Conservation (phyloP, 768 basidiomycete genomes). For the Auricularia cornea region DNA sequence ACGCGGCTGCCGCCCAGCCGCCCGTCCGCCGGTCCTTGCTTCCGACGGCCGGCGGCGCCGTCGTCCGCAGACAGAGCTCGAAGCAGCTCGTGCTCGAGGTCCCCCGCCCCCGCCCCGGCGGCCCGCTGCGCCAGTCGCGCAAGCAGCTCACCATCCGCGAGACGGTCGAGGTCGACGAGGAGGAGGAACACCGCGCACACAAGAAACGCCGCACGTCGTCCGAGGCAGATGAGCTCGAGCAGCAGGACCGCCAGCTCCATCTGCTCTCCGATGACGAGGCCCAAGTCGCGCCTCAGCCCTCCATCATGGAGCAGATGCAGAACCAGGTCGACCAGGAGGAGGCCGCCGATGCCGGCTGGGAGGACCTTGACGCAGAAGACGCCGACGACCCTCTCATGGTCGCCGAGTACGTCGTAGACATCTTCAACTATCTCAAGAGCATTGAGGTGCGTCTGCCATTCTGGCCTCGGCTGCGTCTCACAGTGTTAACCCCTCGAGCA, state of each 20-base stretch:
- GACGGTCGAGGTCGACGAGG: conserved; percentile 39
- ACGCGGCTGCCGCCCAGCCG: conserved; percentile 1
- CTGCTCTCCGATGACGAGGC: not conserved
- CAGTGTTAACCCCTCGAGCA: conserved; percentile 21
- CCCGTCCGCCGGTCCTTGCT: conserved; percentile 15
- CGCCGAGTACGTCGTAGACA: conserved; percentile 89
- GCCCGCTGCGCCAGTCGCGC: conserved; percentile 3
- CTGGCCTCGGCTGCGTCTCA: conserved; percentile 8
- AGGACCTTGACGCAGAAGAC: conserved; percentile 88
- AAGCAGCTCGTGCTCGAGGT: not conserved
- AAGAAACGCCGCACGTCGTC: conserved; percentile 77
- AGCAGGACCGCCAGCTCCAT: not conserved
- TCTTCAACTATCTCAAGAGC: conserved; percentile 83
- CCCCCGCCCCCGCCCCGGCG: not conserved
- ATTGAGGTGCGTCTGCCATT: conserved; percentile 57
- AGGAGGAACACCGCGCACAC: conserved; percentile 44
- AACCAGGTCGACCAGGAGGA: conserved; percentile 36
- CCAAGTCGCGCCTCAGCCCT: not conserved
- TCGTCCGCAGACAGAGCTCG: not conserved
- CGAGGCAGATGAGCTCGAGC: conserved; percentile 32
- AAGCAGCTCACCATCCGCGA: conserved; percentile 14
- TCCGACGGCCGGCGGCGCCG: conserved; percentile 15
- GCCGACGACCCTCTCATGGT: conserved; percentile 95
- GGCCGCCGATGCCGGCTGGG: conserved; percentile 47
- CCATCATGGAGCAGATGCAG: conserved; percentile 27